Evolutionary conservation across 2,329 filamentous ascomycete species (phyloP).

Genomic region (Cryphonectria naterciae): DNA sequence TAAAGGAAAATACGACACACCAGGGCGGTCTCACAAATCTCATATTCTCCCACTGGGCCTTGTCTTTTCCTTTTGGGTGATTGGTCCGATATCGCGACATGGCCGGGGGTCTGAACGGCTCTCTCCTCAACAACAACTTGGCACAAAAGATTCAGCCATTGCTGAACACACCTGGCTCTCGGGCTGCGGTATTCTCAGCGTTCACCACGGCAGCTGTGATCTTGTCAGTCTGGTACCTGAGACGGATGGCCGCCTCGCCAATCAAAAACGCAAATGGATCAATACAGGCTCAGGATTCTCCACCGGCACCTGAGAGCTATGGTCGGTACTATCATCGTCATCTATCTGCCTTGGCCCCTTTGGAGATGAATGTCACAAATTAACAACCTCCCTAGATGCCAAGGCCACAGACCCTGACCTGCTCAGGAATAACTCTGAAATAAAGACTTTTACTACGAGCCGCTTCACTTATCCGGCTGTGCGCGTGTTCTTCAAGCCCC

Average conservation of each 20-base stretch:
- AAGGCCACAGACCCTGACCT: conserved; percentile 74
- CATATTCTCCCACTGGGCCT: not conserved
- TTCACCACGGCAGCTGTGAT: conserved; percentile 20
- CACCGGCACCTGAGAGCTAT: conserved; percentile 4
- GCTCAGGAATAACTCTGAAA: conserved; percentile 74
- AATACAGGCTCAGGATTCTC: conserved; percentile 6
- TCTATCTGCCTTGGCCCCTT: no score
- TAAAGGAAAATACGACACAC: not conserved
- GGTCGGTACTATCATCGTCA: conserved; percentile 11
- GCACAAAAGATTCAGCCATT: conserved; percentile 17
- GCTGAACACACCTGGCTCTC: conserved; percentile 5
- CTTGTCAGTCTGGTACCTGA: conserved; percentile 21
- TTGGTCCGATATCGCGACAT: conserved; percentile 14
- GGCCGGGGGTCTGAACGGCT: conserved; percentile 18
- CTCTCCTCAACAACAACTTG: conserved; percentile 15
- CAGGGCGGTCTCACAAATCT: conserved; percentile 3
- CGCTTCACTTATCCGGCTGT: conserved; percentile 73
- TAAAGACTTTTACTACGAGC: conserved; percentile 73
- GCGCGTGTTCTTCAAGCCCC: conserved; percentile 81
- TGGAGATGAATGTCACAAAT: not conserved
- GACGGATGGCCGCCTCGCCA: conserved; percentile 22
- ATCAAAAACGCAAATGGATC: not conserved
- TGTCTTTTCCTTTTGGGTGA: not conserved
- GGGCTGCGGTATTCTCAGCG: conserved; percentile 6
- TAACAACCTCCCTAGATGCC: conserved; percentile 39